These are phyloP conservation scores for Talaromyces rugulosus DNA, from an alignment of 2,329 filamentous ascomycete species.

Conservation along the genomic window DNA sequence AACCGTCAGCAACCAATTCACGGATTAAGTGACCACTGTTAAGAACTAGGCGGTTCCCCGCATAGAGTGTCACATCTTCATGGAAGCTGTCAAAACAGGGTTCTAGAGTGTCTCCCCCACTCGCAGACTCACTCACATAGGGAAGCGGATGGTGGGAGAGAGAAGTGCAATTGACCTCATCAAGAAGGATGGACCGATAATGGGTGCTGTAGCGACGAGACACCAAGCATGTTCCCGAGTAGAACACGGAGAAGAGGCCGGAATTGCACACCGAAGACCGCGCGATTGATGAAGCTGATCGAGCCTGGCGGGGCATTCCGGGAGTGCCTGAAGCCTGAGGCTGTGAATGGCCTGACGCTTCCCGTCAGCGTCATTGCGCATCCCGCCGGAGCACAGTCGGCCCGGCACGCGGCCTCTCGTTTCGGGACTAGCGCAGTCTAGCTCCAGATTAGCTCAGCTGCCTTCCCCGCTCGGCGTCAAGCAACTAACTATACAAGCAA, in stretches of 20 bases:
- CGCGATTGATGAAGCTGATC: neutral
- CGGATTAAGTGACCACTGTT: neutral
- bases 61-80: neutral
- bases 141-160: neutral
- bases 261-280: neutral
- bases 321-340: neutral
- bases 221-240: neutral
- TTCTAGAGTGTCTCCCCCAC: neutral
- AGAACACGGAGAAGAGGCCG: neutral
- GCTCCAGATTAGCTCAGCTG: neutral
- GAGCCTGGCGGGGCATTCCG: neutral
- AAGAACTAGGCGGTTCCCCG: neutral
- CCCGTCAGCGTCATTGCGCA: neutral
- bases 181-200: neutral
- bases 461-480: neutral
- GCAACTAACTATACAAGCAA: neutral
- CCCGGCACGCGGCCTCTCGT: neutral
- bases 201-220: neutral
- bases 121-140: neutral
- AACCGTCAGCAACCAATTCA: neutral
- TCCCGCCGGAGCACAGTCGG: neutral
- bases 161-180: slow-evolving; percentile 5
- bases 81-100: neutral
- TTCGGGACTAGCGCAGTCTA: neutral
- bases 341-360: too few species aligned